Percentiles rank a stretch among this genome's conserved stretches.
These are phyloP conservation scores for Tagetes patula DNA, from an alignment of 129 eudicot species.

Conservation along the genomic window DNA sequence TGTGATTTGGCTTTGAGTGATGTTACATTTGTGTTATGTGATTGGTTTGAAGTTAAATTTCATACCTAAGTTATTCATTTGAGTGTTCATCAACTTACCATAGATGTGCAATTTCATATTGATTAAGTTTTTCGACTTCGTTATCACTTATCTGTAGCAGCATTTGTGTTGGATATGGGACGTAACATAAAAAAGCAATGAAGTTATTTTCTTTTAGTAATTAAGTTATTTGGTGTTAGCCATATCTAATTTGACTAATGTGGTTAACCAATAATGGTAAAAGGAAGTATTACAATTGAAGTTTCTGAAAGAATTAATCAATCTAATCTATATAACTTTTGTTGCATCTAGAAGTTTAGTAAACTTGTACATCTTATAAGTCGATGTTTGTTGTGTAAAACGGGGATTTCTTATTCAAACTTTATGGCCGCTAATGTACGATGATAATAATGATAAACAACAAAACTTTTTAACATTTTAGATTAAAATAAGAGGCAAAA, in stretches of 20 bases:
- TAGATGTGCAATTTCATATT: too few species aligned
- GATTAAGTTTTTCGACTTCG: too few species aligned
- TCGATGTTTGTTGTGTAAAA: neutral
- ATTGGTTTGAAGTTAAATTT: too few species aligned
- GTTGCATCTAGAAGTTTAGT: constrained; percentile 4
- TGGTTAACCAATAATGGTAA: neutral
- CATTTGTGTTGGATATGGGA: neutral
- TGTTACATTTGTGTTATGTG: too few species aligned
- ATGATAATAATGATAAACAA: neutral
- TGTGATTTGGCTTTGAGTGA: neutral
- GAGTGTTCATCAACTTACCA: too few species aligned
- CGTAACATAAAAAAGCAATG: neutral
- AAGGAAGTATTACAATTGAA: neutral
- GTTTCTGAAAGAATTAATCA: neutral
- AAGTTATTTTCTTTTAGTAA: neutral
- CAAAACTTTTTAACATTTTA: neutral
- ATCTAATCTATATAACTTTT: neutral
- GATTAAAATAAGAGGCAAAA: neutral
- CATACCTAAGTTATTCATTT: too few species aligned
- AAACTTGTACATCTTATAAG: neutral
- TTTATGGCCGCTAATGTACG: neutral
- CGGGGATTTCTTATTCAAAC: neutral
- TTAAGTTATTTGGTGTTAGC: constrained; percentile 13
- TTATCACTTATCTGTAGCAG: neutral
- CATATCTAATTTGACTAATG: constrained; percentile 12